Conservation (phyloP, 768 basidiomycete species). For the Phallus indusiatus region DNA sequence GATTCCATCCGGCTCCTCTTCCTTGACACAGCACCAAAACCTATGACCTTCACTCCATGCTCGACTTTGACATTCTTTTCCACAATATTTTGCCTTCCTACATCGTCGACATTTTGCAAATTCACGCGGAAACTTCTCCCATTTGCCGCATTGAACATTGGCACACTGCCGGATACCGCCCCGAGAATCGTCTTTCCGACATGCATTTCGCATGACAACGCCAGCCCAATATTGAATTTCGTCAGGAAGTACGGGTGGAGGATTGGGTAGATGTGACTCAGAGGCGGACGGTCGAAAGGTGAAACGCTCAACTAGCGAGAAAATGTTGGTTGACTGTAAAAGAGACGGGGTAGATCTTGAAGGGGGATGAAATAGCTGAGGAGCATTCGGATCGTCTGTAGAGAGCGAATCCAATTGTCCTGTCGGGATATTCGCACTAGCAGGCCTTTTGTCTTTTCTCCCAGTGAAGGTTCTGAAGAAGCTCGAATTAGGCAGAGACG, state of each 20-base stretch:
- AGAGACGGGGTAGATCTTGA: constrained; percentile 20
- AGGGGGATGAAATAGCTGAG: background rate
- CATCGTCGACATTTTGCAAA: constrained; percentile 97
- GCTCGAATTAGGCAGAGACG: background rate
- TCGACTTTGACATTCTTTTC: constrained; percentile 92
- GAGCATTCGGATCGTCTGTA: background rate
- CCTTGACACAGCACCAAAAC: constrained; percentile 81
- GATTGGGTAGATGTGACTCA: constrained; percentile 61
- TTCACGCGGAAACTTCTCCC: constrained; percentile 88
- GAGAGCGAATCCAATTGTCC: constrained; percentile 18
- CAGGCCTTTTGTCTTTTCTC: constrained; percentile 14
- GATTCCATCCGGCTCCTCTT: constrained; percentile 35
- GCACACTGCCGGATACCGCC: constrained; percentile 97
- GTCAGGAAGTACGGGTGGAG: constrained; percentile 60
- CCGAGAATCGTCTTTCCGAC: constrained; percentile 87
- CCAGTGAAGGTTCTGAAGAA: constrained; percentile 6
- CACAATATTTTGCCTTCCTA: constrained; percentile 97
- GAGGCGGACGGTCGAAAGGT: constrained; percentile 87
- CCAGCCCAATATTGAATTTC: constrained; percentile 99
- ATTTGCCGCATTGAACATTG: constrained; percentile 92
- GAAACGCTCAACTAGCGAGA: constrained; percentile 92
- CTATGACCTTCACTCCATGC: constrained; percentile 96
- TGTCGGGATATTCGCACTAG: constrained; percentile 12
- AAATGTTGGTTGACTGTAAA: constrained; percentile 74
- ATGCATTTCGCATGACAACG: constrained; percentile 99